Evolutionary conservation across 2,329 filamentous ascomycete genomes (phyloP), one percentile per base, ranked within the genome.

Genomic region (Fusarium setosum): DNA sequence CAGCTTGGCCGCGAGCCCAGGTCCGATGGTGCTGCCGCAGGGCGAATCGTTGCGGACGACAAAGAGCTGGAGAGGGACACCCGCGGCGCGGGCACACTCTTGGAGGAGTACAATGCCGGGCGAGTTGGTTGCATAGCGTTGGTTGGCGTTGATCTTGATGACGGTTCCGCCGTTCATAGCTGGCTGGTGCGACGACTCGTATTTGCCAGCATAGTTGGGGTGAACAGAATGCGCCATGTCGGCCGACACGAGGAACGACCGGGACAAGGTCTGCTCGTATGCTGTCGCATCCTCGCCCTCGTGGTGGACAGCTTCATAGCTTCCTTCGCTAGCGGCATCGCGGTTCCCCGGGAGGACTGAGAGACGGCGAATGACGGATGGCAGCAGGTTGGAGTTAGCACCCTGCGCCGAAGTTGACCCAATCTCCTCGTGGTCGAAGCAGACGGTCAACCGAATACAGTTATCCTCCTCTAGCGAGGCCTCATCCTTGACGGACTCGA

Each of bases 381-480:
- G 95, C 17, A 99, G 86, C 58, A 97, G 86, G 79, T 97, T 97
- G 5, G 93, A 97, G 80, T 96, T 90, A 17, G 96, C 96, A 63
- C 96, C 96, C 74, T 99, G 96, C 6, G 95, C 94, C 4, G 94
- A 97, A 58, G 88, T 90, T 63, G 93, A 97, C 53, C 96, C 96
- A 73, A 99, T 96, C 77, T 99, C 96, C 79, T 99, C 96, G 80
- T 99, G 94, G 76, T 99, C 96, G 77, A 99, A 99, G 79, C 95
- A 92, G 32, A 94, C 91, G 69, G 96, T 91, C n/a, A 99, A 84
- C 42, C 96, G 93, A 73, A 98, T 97, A 17, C 88, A 90, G 4
- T 87, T 83, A 74, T 97, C 95, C 20, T 90, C 80, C 40, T 93
- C 88, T 24, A 98, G 86, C 6, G 90, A 86, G 5, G 83, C 80